Evolutionary conservation across 768 basidiomycete species (phyloP).

Genomic region (Termitomyces sp.): DNA sequence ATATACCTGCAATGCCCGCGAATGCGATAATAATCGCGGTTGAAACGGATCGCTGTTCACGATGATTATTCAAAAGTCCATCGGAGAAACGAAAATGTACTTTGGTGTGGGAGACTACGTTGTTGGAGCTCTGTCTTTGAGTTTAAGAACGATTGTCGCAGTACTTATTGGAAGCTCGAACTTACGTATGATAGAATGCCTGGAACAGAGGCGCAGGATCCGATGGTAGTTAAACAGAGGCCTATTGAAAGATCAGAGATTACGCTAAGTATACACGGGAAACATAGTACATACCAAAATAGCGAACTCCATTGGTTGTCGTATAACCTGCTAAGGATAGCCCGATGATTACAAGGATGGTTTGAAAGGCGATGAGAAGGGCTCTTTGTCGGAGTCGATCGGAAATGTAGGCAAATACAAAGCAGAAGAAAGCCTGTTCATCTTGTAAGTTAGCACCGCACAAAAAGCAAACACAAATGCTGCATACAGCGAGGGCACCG

Average conservation of each 20-base stretch:
- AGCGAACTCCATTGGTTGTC: conserved; percentile 24
- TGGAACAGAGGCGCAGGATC: conserved; percentile 32
- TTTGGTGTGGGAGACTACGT: conserved; percentile 30
- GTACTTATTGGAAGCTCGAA: neutral
- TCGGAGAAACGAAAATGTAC: neutral
- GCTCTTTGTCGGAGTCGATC: conserved; percentile 33
- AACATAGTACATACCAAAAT: conserved; percentile 20
- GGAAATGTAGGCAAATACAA: conserved; percentile 34
- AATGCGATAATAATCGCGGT: conserved; percentile 31
- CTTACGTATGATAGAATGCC: conserved; percentile 36
- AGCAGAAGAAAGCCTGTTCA: conserved; percentile 28
- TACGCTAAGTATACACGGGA: neutral
- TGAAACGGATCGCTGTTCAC: conserved; percentile 30
- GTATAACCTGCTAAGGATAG: conserved; percentile 29
- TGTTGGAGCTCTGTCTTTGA: neutral
- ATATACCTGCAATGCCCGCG: conserved; percentile 36
- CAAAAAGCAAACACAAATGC: conserved; percentile 27
- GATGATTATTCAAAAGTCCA: neutral
- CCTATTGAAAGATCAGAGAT: conserved; percentile 6
- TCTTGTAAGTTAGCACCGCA: conserved; percentile 14
- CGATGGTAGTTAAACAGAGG: conserved; percentile 30
- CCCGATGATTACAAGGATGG: conserved; percentile 29
- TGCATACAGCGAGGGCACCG: conserved; percentile 25
- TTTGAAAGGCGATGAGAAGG: conserved; percentile 28
- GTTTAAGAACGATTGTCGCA: neutral